Evolutionary conservation across 2,329 filamentous ascomycete genomes (phyloP), one percentile per base, ranked within the genome.

Genomic region (Amphichorda felina): DNA sequence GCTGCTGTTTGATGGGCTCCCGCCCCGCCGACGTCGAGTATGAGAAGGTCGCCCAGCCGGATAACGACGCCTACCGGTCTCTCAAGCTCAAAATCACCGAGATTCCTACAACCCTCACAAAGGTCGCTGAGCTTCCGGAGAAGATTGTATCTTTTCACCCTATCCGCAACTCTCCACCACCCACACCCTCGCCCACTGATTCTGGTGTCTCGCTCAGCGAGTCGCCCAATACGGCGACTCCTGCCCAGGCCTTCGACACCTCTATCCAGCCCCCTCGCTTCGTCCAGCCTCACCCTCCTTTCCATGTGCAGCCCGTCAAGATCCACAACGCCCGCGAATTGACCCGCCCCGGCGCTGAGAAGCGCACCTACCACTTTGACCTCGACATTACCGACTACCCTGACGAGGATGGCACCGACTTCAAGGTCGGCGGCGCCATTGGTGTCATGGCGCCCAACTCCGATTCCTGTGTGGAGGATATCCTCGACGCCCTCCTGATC

Each of bases 301-400:
- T 94, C 59, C 71, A 89, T 45, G 87, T 96, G 41, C 94, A 83
- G 59, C 82, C 87, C 1, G 88, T 89, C n/a, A 85, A 79, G 43
- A 74, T 98, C 32, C 81, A 86, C 58, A 79, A 79, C 48, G 75
- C 86, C 3, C 80, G 91, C 38, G 87, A 94, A 59, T 64, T 98
- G 53, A 98, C 91, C 10, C 82, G 76, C 53, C 68, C 75, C 17
- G 89, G 89, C 16, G 91, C 91, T 5, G 86, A 94, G 66, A 98
- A 98, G 73, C 75, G 89, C 41, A 98, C 91, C 0, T 94, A 89
- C 56, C 91, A 98, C 59, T 96, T 96, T 50, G 91, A 96, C 50
- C 75, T 98, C 30, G 91, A 98, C 50, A 82, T 98, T 34, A 95
- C 89, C 33, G 82, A 94, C 54, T 98, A 98, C 49, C 87, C 91